Evolutionary conservation across 495 filamentous ascomycete genomes (phyloP).

Genomic region (Venustampulla echinocandica): DNA sequence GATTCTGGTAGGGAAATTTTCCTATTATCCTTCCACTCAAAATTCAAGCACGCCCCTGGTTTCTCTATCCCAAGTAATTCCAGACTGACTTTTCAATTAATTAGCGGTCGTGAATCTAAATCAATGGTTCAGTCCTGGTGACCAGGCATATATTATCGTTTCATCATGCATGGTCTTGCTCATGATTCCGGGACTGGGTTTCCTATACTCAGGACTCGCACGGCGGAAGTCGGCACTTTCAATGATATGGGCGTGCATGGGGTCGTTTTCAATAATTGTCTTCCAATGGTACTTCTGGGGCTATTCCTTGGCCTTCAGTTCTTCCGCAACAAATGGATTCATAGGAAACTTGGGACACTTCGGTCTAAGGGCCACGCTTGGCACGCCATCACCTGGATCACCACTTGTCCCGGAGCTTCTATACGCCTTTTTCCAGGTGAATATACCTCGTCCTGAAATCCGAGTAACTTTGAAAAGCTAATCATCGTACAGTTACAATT

Average conservation of each 20-base stretch:
- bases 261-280: slow-evolving; percentile 77
- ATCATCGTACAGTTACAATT: slow-evolving; percentile 72
- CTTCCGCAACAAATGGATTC: slow-evolving; percentile 67
- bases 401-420: slow-evolving; percentile 77
- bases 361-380: slow-evolving; percentile 72
- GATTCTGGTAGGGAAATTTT: slow-evolving; percentile 62
- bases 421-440: slow-evolving; percentile 77
- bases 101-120: slow-evolving; percentile 45
- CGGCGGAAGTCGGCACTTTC: slow-evolving; percentile 91
- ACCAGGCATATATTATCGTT: slow-evolving; percentile 81
- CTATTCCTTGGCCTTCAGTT: slow-evolving; percentile 86
- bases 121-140: slow-evolving; percentile 64
- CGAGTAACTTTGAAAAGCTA: slow-evolving; percentile 7
- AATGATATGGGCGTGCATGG: slow-evolving; percentile 87
- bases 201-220: slow-evolving; percentile 90
- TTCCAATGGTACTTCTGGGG: slow-evolving; percentile 99
- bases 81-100: no score
- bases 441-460: no score
- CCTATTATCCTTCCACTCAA: slow-evolving; percentile 4
- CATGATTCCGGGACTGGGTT: slow-evolving; percentile 73
- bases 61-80: no score
- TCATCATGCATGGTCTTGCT: slow-evolving; percentile 90
- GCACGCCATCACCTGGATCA: slow-evolving; percentile 72
- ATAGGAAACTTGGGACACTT: slow-evolving; percentile 86
- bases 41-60: not conserved